Base-by-base conservation (phyloP, 495 filamentous ascomycete genomes). In the Xylaria palmicola region DNA sequence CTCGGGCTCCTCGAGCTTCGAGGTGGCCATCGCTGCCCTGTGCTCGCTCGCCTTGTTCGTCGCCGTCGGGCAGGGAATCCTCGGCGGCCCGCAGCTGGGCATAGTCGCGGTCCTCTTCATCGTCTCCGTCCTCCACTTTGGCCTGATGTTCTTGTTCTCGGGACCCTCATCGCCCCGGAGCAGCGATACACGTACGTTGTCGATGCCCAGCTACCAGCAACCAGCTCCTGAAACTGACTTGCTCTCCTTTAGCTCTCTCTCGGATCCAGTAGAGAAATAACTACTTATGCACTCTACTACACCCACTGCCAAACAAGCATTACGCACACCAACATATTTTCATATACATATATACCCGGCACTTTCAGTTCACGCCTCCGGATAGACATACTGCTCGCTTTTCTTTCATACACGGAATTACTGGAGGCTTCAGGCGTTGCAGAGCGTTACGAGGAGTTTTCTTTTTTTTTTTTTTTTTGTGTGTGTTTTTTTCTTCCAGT, bases 1-100 rank as follows among this genome's bases (percentile, higher is more conserved):
- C 59, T 61, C 59, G 12, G 59, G 59, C 32, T 61, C 59, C 17
- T 61, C 59, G 0, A 61, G 59, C 50, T 61, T 54, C 50, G 59
- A 61, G 50, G 59, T 61, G 20, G 59, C 59, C 59, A 61, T 61
- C 20, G 59, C 59, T 7, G 59, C 59, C 27, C 40, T 61, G 1
- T 61, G 59, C 70, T 61, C 59, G 3, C 39, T 61, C 39, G 59
- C 17, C 22, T 15, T 61, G 13, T 61, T 61, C 24, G 50, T 61
- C 29, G 49, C 41, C 22, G 29, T 61, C 15, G 50, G 50, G 13
- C 59, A 61, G 40, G 59, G 59, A 24, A 54, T 61, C 20, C 29
- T 55, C 19, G 50, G 40, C 41, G 50, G 49, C 10, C 50, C 59
- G 8, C 49, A 61, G 17, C 29, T 55, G 2, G 59, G 39, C 49